Evolutionary conservation across 306 rosid species (phyloP), one percentile per base, ranked within the genome.

Genomic region (Sphenostylis stenocarpa): DNA sequence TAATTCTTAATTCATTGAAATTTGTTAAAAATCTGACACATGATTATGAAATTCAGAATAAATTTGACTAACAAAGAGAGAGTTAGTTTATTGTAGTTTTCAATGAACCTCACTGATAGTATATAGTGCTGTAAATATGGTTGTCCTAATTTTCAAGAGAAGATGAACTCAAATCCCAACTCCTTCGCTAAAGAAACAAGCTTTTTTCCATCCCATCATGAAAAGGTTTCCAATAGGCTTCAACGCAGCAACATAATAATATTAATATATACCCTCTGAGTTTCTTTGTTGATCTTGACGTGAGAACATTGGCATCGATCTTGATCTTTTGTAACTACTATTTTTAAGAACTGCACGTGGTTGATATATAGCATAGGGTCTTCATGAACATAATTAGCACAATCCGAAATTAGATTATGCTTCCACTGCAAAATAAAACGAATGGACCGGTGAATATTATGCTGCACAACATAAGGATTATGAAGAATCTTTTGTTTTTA

Each of bases 401-500:
- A 60, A 45, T 20, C 38, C 29, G 28, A 51, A 34, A 34, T 64
- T 15, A 38, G 53, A 77, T 31, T 20, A 67, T 77, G 28, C 5
- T 56, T 38, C 45, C 23, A 23, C 12, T 45, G 41, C 15, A 21
- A 67, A n/a, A 19, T 69, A 21, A 56, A 70, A 45, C 15, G 38
- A 31, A 44, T 57, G 33, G 20, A 15, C 20, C 53, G 10, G 34
- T 11, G 45, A 17, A 47, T 63, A 61, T 68, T 43, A 31, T 66
- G 31, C 15, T 31, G 39, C 55, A 51, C n/a, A 67, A 74, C 57
- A 68, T 36, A 36, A 51, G 52, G 51, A 33, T 70, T 55, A 60
- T 48, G 67, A 61, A 70, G 63, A 82, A 77, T 70, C 68, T 77
- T 53, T 70, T 12, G 23, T 53, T 65, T 72, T 23, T 14, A 82